These are phyloP conservation scores for Oryza longistaminata DNA, from an alignment of 176 grass and related monocot species.

Conservation along the genomic window DNA sequence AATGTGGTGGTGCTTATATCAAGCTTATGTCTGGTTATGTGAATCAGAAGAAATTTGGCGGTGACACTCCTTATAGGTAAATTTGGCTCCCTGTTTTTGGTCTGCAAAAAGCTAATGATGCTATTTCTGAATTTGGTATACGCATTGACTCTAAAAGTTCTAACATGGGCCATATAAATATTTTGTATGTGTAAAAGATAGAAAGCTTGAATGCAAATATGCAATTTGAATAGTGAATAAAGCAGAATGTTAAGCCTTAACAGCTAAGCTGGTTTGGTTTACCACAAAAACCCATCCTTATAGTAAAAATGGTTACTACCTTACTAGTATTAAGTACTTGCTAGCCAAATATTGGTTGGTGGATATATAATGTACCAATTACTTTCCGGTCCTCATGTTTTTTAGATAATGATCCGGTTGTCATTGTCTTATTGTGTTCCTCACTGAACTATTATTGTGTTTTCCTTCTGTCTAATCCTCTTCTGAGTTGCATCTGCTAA, in stretches of 20 bases:
- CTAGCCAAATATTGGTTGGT: neutral
- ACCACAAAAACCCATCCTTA: neutral
- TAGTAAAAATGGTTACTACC: neutral
- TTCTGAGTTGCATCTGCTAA: constrained; percentile 27
- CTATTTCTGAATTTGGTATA: neutral
- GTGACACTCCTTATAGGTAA: constrained; percentile 87
- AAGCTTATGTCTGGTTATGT: constrained; percentile 91
- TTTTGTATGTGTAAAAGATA: neutral
- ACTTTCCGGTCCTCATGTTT: neutral
- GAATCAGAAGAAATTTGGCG: constrained; percentile 92
- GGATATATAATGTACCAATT: neutral
- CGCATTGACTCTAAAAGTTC: neutral
- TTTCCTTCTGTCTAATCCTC: neutral
- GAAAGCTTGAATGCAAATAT: neutral
- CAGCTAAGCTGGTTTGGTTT: neutral
- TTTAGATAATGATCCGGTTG: neutral
- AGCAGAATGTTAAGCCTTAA: neutral
- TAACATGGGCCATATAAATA: neutral
- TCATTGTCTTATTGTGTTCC: neutral
- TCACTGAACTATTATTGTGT: neutral
- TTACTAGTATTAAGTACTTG: neutral
- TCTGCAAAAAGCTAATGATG: neutral
- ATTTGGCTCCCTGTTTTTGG: constrained; percentile 13
- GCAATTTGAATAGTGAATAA: neutral
- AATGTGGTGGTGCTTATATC: constrained; percentile 89